Evolutionary conservation across 2,329 filamentous ascomycete species (phyloP), one percentile per base, ranked within the genome.

Genomic region (Phialophora verrucosa): DNA sequence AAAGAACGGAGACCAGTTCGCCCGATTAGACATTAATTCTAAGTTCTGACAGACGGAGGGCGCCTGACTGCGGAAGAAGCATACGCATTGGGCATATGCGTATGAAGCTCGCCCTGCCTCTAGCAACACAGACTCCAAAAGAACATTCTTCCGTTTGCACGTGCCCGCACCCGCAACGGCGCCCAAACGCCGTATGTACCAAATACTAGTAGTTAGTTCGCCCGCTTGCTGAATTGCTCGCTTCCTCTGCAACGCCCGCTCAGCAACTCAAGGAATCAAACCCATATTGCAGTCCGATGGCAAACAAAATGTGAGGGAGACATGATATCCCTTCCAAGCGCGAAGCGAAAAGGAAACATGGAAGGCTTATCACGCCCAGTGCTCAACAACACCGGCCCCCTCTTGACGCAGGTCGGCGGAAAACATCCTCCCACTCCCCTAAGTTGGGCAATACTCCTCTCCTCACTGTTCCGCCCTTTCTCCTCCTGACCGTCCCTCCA

Each of bases 391-490:
- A 71, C 23, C 65, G 59, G 20, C 67, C 65, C 10, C 59, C 63
- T 56, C 65, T 47, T 10, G 62, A 63, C 12, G 63, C 63, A 38
- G 66, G 66, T 31, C 63, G 51, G 35, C 80, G 78, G 72, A 84
- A 84, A 5, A 83, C 82, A 71, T 82, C 80, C 69, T 83, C 81
- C 82, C 82, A 84, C 72, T 83, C 82, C 62, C 80, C 74, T 73
- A 83, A 75, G 1, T 78, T 76, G 47, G 65, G 71, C 47, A 73
- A 71, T 27, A 74, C 70, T 12, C 68, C 70, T 12, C 73, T 73
- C 27, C 73, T 71, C 54, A 75, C 74, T 23, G 63, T 38, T 14
- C 69, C 61, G 53, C 75, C 76, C 58, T 76, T 75, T 47, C 78
- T 75, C 56, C 77, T 71, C 53, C 78, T 74, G 17, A 78, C 69